phyloP scores from a whole-genome alignment of 352 stramenopile genomes.

The Pythium brassicae region DNA sequence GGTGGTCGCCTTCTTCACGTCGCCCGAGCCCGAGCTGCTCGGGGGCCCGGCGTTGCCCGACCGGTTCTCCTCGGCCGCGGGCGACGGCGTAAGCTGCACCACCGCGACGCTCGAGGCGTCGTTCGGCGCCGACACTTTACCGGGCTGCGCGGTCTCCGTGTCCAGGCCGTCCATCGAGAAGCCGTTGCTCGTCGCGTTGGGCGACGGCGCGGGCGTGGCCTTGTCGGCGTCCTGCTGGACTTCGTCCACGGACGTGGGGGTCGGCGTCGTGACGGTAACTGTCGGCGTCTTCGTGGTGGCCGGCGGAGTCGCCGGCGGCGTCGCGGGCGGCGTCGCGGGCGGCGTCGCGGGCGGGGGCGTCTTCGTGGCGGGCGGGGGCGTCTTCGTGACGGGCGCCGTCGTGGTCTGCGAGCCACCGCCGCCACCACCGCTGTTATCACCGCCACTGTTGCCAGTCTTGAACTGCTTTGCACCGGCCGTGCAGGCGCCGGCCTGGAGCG shows the following conservation, averaged over 20 bases:
- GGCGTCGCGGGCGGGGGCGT: too few species aligned
- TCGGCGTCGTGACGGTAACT: not conserved
- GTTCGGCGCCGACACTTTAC: constrained; percentile 5
- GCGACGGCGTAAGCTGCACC: constrained; percentile 1
- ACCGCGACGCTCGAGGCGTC: constrained; percentile 3
- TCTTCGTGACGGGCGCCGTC: constrained; percentile 11
- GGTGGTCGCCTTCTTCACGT: constrained; percentile 9
- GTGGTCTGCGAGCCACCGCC: constrained; percentile 13
- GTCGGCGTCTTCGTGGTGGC: too few species aligned
- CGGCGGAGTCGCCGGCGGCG: not conserved
- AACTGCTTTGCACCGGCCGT: constrained; percentile 40
- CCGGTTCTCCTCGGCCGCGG: not conserved
- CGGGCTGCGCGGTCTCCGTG: constrained; percentile 1
- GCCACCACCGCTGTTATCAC: not conserved
- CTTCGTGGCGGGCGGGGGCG: constrained; percentile 12
- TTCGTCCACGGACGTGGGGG: constrained; percentile 1
- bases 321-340: constrained; percentile 11
- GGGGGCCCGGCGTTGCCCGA: not conserved
- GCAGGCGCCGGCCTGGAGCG: constrained; percentile 31
- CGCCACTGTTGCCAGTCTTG: constrained; percentile 10
- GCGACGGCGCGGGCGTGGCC: not conserved
- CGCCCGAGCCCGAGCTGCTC: not conserved
- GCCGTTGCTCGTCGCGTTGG: not conserved
- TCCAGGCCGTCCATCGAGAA: constrained; percentile 6
- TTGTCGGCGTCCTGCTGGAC: constrained; percentile 1